Evolutionary conservation across 148 eudicot species (phyloP).

Genomic region (Rhododendron molle): DNA sequence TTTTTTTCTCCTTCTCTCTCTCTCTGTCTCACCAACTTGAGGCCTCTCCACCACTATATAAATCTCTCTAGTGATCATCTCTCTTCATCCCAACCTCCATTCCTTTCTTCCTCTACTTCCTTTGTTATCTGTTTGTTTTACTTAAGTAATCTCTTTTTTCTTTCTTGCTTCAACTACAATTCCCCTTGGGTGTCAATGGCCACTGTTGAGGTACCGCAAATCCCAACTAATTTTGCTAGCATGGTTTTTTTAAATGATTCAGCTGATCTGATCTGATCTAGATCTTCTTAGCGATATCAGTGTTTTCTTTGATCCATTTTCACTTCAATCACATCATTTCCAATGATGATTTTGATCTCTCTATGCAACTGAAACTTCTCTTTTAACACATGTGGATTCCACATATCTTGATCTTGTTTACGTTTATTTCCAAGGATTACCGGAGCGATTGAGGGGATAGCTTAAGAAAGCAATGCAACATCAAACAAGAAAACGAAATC

Average conservation of each 20-base stretch:
- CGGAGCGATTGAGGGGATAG: not conserved
- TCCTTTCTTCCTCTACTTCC: not conserved
- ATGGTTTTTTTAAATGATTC: not conserved
- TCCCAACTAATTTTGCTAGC: not conserved
- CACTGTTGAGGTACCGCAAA: slow-evolving; percentile 20
- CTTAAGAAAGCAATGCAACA: not conserved
- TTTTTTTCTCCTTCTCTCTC: not conserved
- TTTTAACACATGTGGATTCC: not conserved
- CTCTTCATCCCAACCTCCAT: not conserved
- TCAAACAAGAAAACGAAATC: not conserved
- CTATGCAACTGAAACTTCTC: not conserved
- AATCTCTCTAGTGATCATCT: slow-evolving; percentile 1
- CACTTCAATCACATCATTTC: not conserved
- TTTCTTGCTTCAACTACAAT: not conserved
- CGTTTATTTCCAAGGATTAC: not conserved
- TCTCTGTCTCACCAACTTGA: not conserved
- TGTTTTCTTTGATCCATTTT: not conserved
- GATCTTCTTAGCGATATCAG: not conserved
- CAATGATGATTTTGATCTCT: not conserved
- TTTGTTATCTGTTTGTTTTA: not conserved
- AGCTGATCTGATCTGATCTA: not conserved
- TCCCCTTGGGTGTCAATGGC: slow-evolving; percentile 15
- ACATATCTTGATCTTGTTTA: not conserved
- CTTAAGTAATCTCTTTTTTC: not conserved
- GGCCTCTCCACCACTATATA: slow-evolving; percentile 19